Conservation (phyloP, 257 asterid genomes). For the Cynanchum wilfordii region DNA sequence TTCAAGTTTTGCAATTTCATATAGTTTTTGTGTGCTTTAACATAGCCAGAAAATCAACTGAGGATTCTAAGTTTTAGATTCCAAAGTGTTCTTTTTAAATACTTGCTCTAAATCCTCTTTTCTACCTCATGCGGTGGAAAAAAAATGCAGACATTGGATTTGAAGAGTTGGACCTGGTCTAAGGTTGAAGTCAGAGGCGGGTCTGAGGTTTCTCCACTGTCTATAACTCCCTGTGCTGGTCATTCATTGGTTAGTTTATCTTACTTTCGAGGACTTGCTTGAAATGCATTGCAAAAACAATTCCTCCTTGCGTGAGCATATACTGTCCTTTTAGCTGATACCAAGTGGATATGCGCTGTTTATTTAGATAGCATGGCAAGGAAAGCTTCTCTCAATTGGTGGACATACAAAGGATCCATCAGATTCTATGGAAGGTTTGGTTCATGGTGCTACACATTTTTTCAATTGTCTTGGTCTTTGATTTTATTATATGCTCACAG, state of each 20-base stretch:
- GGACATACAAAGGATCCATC: conserved; percentile 90
- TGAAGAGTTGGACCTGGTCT: conserved; percentile 91
- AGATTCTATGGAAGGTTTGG: conserved; percentile 77
- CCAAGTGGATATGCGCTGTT: conserved; percentile 20
- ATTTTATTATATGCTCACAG: conserved; percentile 2
- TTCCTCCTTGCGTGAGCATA: neutral
- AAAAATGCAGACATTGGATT: conserved; percentile 56
- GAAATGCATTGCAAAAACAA: neutral
- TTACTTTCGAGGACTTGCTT: conserved; percentile 3
- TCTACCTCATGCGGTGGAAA: conserved; percentile 17
- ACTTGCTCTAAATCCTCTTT: conserved; percentile 6
- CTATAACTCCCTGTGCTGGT: conserved; percentile 69
- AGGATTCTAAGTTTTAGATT: neutral
- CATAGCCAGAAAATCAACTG: neutral
- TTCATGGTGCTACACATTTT: conserved; percentile 4
- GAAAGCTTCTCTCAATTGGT: conserved; percentile 89
- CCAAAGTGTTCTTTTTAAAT: conserved; percentile 1
- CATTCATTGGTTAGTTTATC: conserved; percentile 78
- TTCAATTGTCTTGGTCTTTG: neutral
- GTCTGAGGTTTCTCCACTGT: conserved; percentile 29
- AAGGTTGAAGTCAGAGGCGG: conserved; percentile 62
- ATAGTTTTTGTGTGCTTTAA: neutral
- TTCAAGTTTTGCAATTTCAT: neutral
- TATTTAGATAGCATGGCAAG: conserved; percentile 80
- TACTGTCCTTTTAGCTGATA: conserved; percentile 12